A percentile compares a stretch with the other conserved stretches of the same genome.
Evolutionary conservation across 257 asterid genomes (phyloP).

Genomic region (Nicotiana tabacum): DNA sequence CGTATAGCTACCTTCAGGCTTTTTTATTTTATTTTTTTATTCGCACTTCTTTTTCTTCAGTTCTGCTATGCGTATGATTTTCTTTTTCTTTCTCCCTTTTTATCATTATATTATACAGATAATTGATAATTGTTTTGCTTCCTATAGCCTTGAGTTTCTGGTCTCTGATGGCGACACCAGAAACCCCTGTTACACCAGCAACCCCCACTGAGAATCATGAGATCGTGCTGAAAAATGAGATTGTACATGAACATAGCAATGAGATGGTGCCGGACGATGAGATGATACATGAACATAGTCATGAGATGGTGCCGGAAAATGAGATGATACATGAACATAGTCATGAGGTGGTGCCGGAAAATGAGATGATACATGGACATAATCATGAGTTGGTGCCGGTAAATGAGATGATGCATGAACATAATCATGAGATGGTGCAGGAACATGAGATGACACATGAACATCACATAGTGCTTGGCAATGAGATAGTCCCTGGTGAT

Average conservation of each 20-base stretch:
- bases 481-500: slow-evolving; percentile 10
- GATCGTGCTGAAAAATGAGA: background rate
- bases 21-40: background rate
- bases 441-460: background rate
- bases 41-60: background rate
- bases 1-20: background rate
- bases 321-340: background rate
- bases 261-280: background rate
- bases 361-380: background rate
- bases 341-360: background rate
- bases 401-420: background rate
- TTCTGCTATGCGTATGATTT: background rate
- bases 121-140: background rate
- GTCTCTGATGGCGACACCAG: slow-evolving; percentile 9
- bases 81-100: background rate
- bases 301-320: background rate
- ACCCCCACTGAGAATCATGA: slow-evolving; percentile 11
- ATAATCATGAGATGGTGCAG: background rate
- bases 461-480: background rate
- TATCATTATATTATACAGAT: background rate
- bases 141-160: background rate
- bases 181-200: background rate
- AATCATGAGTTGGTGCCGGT: background rate
- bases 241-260: background rate
- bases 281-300: background rate